A percentile compares a stretch with the other conserved stretches of the same genome.
Evolutionary conservation across 2,329 filamentous ascomycete genomes (phyloP).

Genomic region (Dothideomycetes sp.): DNA sequence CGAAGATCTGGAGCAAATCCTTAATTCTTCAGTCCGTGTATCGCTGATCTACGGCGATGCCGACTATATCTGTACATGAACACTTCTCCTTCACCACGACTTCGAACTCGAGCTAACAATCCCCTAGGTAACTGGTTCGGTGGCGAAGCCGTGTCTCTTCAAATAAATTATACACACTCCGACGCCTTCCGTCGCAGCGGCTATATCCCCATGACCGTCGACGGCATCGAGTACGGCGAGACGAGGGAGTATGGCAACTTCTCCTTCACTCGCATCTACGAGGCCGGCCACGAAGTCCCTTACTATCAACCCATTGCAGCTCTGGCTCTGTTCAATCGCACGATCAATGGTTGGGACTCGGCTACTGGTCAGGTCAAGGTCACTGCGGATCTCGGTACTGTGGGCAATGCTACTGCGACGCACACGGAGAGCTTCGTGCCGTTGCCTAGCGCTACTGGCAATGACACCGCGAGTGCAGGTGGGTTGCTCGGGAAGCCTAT

Average conservation of each 20-base stretch:
- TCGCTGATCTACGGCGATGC: conserved; percentile 25
- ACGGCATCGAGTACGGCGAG: conserved; percentile 28
- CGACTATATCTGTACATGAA: conserved; percentile 13
- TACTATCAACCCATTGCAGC: conserved; percentile 28
- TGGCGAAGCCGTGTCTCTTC: conserved; percentile 40
- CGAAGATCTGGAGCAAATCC: conserved; percentile 29
- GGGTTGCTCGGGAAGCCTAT: too few relatives aligned
- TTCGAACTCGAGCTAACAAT: conserved; percentile 24
- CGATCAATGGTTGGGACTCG: conserved; percentile 24
- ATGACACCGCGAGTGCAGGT: too few relatives aligned
- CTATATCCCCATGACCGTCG: conserved; percentile 22
- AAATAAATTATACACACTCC: conserved; percentile 26
- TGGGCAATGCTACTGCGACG: conserved; percentile 25
- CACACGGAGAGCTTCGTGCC: conserved; percentile 27
- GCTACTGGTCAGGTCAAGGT: conserved; percentile 23
- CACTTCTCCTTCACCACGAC: background rate
- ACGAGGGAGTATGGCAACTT: conserved; percentile 22
- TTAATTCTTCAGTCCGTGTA: conserved; percentile 26
- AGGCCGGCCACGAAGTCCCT: conserved; percentile 30
- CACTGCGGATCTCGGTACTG: conserved; percentile 22
- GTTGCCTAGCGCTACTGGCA: conserved; percentile 12
- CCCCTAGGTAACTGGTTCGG: conserved; percentile 36
- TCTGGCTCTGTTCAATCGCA: conserved; percentile 25
- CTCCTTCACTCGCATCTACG: conserved; percentile 21
- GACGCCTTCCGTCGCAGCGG: conserved; percentile 17